phyloP scores from a whole-genome alignment of 768 basidiomycete genomes.

The Neoboletus magnificus region DNA sequence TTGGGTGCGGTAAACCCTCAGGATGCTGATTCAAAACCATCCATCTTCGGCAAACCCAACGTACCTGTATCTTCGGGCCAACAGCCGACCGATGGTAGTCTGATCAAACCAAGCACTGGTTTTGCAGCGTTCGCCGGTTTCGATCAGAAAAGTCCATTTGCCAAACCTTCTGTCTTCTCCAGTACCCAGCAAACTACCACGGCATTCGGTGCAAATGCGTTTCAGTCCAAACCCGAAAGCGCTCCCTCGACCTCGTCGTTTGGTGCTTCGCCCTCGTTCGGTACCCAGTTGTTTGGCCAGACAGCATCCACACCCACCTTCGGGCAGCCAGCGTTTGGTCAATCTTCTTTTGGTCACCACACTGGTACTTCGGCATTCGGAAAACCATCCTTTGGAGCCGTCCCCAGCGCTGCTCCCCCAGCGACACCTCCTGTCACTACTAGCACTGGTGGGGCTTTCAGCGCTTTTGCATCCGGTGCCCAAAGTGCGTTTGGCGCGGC shows the following conservation, averaged over 20 bases:
- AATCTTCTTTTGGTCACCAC: slow-evolving; percentile 30
- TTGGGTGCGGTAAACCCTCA: slow-evolving; percentile 26
- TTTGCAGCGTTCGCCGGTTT: slow-evolving; percentile 32
- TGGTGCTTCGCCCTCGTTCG: slow-evolving; percentile 34
- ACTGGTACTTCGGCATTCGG: slow-evolving; percentile 18
- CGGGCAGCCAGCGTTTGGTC: slow-evolving; percentile 40
- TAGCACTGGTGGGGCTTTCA: slow-evolving; percentile 32
- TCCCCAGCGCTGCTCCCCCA: slow-evolving; percentile 9
- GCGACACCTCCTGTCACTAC: slow-evolving; percentile 9
- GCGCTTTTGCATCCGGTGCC: slow-evolving; percentile 31
- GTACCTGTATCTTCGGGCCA: slow-evolving; percentile 6
- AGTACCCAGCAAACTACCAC: slow-evolving; percentile 6
- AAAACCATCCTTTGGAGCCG: slow-evolving; percentile 19
- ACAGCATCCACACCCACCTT: slow-evolving; percentile 24
- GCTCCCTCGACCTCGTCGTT: slow-evolving; percentile 22
- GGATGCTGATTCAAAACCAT: slow-evolving; percentile 24
- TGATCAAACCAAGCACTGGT: slow-evolving; percentile 35
- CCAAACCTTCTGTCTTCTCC: slow-evolving; percentile 22
- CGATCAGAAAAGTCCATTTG: slow-evolving; percentile 28
- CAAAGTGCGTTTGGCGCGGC: slow-evolving; percentile 30
- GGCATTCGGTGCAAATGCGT: slow-evolving; percentile 15
- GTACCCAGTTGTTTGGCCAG: slow-evolving; percentile 32
- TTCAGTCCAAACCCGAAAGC: slow-evolving; percentile 14
- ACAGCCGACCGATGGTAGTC: slow-evolving; percentile 14
- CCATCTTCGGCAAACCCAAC: slow-evolving; percentile 33